phyloP scores from a whole-genome alignment of 768 basidiomycete species.

The Chalciporus pseudorubinellus region DNA sequence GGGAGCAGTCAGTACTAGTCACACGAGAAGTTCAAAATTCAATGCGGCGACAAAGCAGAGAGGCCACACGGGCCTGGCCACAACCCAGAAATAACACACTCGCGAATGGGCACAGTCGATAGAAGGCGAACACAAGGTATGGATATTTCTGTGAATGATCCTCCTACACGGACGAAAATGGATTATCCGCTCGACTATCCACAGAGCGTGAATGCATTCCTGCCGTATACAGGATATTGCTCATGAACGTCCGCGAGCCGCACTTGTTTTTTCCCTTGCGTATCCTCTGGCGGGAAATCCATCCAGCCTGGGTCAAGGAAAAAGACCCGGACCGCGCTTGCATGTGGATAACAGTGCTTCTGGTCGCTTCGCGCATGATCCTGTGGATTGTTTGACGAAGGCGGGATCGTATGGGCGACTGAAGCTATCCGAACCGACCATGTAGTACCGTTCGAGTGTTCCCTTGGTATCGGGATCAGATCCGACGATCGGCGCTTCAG shows the following conservation, averaged over 20 bases:
- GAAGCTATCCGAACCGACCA: neutral
- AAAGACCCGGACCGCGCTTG: neutral
- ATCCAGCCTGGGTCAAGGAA: neutral
- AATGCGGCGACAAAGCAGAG: no score
- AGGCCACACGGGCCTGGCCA: no score
- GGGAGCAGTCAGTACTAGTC: conserved; percentile 1
- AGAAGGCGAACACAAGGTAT: neutral
- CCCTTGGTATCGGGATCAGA: conserved; percentile 19
- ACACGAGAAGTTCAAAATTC: no score
- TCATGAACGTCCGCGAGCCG: conserved; percentile 24
- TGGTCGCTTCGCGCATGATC: neutral
- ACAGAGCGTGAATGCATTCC: neutral
- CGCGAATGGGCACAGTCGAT: no score
- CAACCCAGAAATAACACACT: no score
- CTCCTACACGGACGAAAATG: conserved; percentile 6
- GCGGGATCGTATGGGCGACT: neutral
- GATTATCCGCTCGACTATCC: neutral
- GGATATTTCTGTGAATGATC: neutral
- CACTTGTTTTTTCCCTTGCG: no score
- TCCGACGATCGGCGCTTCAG: conserved; percentile 20
- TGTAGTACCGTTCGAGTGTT: neutral
- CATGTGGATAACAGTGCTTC: neutral
- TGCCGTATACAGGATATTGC: neutral
- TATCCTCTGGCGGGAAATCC: neutral
- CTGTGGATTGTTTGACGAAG: conserved; percentile 11